phyloP scores from a whole-genome alignment of 805 yeast genomes.

The Candida alai region DNA sequence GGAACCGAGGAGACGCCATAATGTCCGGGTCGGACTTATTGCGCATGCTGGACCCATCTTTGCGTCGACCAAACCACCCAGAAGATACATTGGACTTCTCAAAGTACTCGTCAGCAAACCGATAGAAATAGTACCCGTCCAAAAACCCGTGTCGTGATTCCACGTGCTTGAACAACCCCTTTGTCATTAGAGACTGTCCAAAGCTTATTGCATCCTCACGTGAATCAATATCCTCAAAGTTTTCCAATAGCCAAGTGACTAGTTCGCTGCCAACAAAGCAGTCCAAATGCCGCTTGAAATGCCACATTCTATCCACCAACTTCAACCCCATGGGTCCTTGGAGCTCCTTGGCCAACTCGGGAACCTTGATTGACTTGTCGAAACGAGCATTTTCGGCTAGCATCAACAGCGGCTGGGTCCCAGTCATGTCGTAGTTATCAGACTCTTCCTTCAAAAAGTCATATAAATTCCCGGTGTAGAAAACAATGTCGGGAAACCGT shows the following conservation, averaged over 20 bases:
- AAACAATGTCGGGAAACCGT: slow-evolving; percentile 68
- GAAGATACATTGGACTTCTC: slow-evolving; percentile 23
- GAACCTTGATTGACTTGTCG: slow-evolving; percentile 46
- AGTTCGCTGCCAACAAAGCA: slow-evolving; percentile 84
- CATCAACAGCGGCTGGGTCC: slow-evolving; percentile 33
- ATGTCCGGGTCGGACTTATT: slow-evolving; percentile 26
- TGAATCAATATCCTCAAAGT: slow-evolving; percentile 73
- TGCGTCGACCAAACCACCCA: slow-evolving; percentile 32
- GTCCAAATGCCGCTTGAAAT: slow-evolving; percentile 69
- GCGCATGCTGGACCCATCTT: slow-evolving; percentile 12
- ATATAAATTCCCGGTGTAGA: slow-evolving; percentile 83
- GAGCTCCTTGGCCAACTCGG: slow-evolving; percentile 57
- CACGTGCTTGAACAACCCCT: slow-evolving; percentile 74
- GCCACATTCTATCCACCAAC: slow-evolving; percentile 85
- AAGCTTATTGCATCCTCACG: slow-evolving; percentile 79
- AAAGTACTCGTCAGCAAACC: slow-evolving; percentile 53
- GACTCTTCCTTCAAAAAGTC: slow-evolving; percentile 53
- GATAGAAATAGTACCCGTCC: slow-evolving; percentile 92
- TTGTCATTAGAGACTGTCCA: slow-evolving; percentile 75
- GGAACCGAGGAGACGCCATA: slow-evolving; percentile 21
- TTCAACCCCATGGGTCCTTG: slow-evolving; percentile 61
- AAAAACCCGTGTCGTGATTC: slow-evolving; percentile 77
- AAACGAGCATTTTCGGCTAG: slow-evolving; percentile 36
- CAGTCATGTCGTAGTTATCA: slow-evolving; percentile 37
- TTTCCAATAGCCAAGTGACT: slow-evolving; percentile 79